Evolutionary conservation across 1,284 basidiomycete genomes (phyloP).

Genomic region (Sphagnurus paluster): DNA sequence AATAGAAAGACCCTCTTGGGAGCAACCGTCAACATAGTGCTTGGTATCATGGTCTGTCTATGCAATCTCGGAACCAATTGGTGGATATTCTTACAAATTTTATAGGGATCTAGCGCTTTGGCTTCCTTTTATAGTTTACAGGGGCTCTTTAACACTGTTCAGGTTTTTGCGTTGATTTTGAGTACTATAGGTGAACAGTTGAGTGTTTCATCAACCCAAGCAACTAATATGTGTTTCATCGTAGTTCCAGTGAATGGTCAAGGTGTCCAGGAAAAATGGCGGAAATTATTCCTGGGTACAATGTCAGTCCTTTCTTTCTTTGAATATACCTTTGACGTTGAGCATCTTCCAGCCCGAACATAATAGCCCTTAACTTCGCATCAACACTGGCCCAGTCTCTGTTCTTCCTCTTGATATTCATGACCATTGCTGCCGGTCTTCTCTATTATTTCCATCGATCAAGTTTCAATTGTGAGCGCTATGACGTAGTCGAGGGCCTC

Average conservation of each 20-base stretch:
- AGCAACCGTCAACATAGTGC: conserved; percentile 34
- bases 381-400: conserved; percentile 54
- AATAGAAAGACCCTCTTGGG: conserved; percentile 55
- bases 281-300: conserved; percentile 59
- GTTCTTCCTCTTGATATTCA: conserved; percentile 54
- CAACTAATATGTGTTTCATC: background rate
- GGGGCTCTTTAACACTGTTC: conserved; percentile 64
- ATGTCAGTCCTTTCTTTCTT: conserved; percentile 46
- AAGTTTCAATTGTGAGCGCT: conserved; percentile 47
- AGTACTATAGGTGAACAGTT: conserved; percentile 54
- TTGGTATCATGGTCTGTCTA: conserved; percentile 54
- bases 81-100: background rate
- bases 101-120: conserved; percentile 65
- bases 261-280: conserved; percentile 48
- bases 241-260: conserved; percentile 37
- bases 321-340: background rate
- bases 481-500: conserved; percentile 55
- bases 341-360: conserved; percentile 52
- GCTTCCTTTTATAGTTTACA: conserved; percentile 69
- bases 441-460: conserved; percentile 58
- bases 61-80: too few relatives aligned
- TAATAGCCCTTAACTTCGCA: conserved; percentile 68
- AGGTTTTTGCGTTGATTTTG: conserved; percentile 69
- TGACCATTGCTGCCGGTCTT: conserved; percentile 50
- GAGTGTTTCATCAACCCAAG: background rate